A percentile compares a stretch with the other conserved stretches of the same genome.
phyloP scores from a whole-genome alignment of 2,329 filamentous ascomycete genomes.

The Aspergillus bombycis region DNA sequence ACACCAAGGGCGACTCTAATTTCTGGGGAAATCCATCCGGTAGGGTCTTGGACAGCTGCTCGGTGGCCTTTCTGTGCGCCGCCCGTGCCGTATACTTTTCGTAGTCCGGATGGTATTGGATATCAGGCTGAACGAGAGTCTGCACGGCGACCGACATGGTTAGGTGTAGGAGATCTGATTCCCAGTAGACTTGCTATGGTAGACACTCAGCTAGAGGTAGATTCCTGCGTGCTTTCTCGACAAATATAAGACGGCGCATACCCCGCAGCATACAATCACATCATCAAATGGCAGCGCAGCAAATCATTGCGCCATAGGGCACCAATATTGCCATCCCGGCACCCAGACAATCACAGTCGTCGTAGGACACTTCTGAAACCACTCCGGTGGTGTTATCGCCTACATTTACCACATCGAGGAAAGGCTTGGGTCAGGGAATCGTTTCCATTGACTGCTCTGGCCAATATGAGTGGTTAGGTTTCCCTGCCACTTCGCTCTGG shows the following conservation, averaged over 20 bases:
- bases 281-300: constrained; percentile 2
- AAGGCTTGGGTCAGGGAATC: neutral
- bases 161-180: neutral
- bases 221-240: neutral
- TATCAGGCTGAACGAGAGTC: constrained; percentile 31
- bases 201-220: rapidly evolving
- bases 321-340: neutral
- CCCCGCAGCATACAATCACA: constrained; percentile 8
- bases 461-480: neutral
- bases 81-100: constrained; percentile 30
- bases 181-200: neutral
- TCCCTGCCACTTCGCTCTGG: neutral
- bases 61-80: constrained; percentile 23
- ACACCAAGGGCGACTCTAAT: constrained; percentile 49
- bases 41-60: constrained; percentile 28
- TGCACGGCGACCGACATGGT: neutral
- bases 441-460: too few species aligned
- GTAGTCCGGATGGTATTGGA: constrained; percentile 32
- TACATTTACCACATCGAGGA: neutral
- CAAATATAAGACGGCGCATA: neutral
- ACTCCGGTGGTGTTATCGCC: neutral
- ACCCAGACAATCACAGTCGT: neutral
- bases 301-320: constrained; percentile 8
- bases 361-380: neutral
- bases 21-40: constrained; percentile 47